These are phyloP conservation scores for Polygonum aviculare DNA, from an alignment of 148 eudicot genomes.

Conservation along the genomic window DNA sequence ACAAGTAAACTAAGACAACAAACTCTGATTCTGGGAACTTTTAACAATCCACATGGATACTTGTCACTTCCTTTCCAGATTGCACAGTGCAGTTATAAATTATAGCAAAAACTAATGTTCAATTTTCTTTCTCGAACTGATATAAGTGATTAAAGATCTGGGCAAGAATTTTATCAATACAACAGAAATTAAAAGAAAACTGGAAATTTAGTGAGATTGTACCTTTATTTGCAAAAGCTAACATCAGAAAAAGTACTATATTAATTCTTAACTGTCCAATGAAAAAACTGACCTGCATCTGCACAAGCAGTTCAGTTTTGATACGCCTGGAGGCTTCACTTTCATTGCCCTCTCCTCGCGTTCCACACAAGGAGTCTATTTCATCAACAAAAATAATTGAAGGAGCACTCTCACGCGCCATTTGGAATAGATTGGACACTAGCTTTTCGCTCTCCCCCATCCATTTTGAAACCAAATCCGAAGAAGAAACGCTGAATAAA, in stretches of 20 bases:
- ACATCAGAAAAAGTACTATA: neutral
- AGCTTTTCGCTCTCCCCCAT: constrained; percentile 99
- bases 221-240: neutral
- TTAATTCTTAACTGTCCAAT: neutral
- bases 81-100: too few relatives aligned
- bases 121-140: neutral
- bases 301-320: constrained; percentile 96
- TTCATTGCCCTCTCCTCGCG: constrained; percentile 99
- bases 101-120: too few relatives aligned
- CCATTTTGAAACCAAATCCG: constrained; percentile 98
- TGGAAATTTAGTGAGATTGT: neutral
- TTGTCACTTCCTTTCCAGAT: too few relatives aligned
- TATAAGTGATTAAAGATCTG: neutral
- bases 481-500: constrained; percentile 73
- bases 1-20: neutral
- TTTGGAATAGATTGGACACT: constrained; percentile 90
- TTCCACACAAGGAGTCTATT: constrained; percentile 96
- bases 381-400: constrained; percentile 93
- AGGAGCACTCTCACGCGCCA: constrained; percentile 99
- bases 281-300: constrained; percentile 71
- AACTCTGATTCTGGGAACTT: neutral
- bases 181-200: neutral
- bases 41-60: neutral
- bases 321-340: constrained; percentile 99
- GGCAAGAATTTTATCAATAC: neutral